Evolutionary conservation across 2,329 filamentous ascomycete species (phyloP).

Genomic region (Hypoxylon sp.): DNA sequence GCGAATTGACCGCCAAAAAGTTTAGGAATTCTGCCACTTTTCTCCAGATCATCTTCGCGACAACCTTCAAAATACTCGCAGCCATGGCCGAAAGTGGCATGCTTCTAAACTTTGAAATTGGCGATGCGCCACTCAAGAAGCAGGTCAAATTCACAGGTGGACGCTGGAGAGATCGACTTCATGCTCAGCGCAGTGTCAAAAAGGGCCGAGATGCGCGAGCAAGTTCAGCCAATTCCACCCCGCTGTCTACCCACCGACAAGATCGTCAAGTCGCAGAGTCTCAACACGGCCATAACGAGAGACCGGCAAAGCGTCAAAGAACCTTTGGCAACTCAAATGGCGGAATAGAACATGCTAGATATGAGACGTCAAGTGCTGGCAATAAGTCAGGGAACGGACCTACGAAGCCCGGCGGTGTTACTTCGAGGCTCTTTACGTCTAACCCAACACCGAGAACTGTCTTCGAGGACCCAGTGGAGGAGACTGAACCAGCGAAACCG

Average conservation of each 20-base stretch:
- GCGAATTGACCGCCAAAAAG: slow-evolving; percentile 51
- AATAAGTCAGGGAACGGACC: slow-evolving; percentile 43
- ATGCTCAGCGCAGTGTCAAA: slow-evolving; percentile 76
- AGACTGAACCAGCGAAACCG: slow-evolving; percentile 74
- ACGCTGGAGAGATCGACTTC: slow-evolving; percentile 90
- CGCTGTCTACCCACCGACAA: slow-evolving; percentile 50
- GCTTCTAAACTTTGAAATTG: slow-evolving; percentile 90
- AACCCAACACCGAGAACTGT: slow-evolving; percentile 82
- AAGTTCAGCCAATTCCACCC: slow-evolving; percentile 53
- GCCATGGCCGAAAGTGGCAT: slow-evolving; percentile 94
- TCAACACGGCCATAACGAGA: slow-evolving; percentile 48
- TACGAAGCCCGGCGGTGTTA: slow-evolving; percentile 64
- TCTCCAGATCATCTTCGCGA: slow-evolving; percentile 3
- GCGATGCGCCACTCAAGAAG: slow-evolving; percentile 74
- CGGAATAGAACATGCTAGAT: slow-evolving; percentile 43
- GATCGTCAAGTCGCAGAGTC: slow-evolving; percentile 13
- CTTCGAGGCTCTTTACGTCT: slow-evolving; percentile 92
- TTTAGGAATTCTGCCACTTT: slow-evolving; percentile 51
- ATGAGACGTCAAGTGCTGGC: slow-evolving; percentile 53
- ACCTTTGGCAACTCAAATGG: slow-evolving; percentile 46
- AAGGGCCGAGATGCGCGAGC: slow-evolving; percentile 50
- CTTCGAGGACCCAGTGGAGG: slow-evolving; percentile 64
- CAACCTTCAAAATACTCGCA: slow-evolving; percentile 2
- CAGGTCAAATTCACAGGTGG: slow-evolving; percentile 85
- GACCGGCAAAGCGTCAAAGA: slow-evolving; percentile 64